Evolutionary conservation across 2,329 filamentous ascomycete genomes (phyloP), one percentile per base, ranked within the genome.

Genomic region (Stenocarpella maydis): DNA sequence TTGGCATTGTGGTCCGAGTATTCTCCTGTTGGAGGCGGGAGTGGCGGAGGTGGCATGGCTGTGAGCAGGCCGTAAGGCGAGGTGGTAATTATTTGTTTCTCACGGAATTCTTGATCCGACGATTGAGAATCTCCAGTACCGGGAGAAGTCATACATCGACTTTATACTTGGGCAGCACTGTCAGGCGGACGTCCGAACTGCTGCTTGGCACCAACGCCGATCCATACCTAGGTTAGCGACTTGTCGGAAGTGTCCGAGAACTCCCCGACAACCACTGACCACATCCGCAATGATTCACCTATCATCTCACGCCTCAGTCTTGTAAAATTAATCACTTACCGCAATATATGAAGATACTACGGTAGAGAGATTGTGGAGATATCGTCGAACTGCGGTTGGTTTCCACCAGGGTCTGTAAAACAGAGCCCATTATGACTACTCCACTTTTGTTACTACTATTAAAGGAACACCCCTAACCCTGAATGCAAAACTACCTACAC

Each of bases 1-100:
- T 67, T 69, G 63, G 43, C 68, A 4, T 34, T 39, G 52, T 69
- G 68, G 6, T 39, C 19, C 2, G 68, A 69, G 5, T 41, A 69
- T 26, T 52, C 53, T 14, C 63, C 68, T 1, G 45, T 69, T 12
- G 68, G 61, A 6, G 68, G 53, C 14, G 68, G 68, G 4, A 66
- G 37, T 3, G 68, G 68, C 12, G 53, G 41, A 14, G 15, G 7
- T 19, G 34, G 31, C 68, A 69, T 69, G 12, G 26, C 10, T n/a
- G 26, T 28, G 14, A n/a, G 34, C n/a, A 45, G 28, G 19, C 17
- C 45, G 45, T 21, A 28, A 60, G 12, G 55, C 14, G 5, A 9
- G 34, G 19, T 19, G 14, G 6, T 37, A n/a, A n/a, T n/a, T n/a
- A n/a, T n/a, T n/a, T n/a, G n/a, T n/a, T n/a, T n/a, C n/a, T n/a